Evolutionary conservation across 2,329 filamentous ascomycete genomes (phyloP).

Genomic region (Teratosphaeria viscida): DNA sequence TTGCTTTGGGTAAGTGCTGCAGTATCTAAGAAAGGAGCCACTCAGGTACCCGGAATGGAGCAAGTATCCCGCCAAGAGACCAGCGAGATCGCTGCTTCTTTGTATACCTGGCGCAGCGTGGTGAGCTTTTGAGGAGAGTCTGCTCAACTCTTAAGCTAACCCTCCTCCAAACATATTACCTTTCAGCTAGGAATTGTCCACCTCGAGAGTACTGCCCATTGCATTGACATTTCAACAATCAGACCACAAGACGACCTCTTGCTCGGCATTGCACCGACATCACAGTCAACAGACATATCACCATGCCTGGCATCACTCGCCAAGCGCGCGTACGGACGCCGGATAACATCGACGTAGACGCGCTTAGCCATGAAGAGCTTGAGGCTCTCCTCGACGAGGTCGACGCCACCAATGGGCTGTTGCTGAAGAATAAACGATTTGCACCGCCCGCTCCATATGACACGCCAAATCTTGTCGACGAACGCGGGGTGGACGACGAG

Average conservation of each 20-base stretch:
- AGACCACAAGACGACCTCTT: neutral
- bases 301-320: neutral
- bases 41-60: neutral
- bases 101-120: neutral
- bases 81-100: neutral
- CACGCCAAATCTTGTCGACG: neutral
- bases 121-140: neutral
- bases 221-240: neutral
- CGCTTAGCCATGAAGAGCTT: neutral
- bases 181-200: neutral
- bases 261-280: neutral
- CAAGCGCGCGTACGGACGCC: neutral
- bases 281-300: neutral
- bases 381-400: neutral
- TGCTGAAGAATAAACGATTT: neutral
- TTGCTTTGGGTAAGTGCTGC: neutral
- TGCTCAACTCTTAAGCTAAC: neutral
- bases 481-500: neutral
- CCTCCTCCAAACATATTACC: neutral
- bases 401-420: neutral
- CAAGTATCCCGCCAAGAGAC: neutral
- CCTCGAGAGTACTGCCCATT: neutral
- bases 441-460: neutral
- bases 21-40: neutral
- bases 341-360: neutral